These are phyloP conservation scores for Peronospora destructor DNA, from an alignment of 352 stramenopile species.

Conservation along the genomic window DNA sequence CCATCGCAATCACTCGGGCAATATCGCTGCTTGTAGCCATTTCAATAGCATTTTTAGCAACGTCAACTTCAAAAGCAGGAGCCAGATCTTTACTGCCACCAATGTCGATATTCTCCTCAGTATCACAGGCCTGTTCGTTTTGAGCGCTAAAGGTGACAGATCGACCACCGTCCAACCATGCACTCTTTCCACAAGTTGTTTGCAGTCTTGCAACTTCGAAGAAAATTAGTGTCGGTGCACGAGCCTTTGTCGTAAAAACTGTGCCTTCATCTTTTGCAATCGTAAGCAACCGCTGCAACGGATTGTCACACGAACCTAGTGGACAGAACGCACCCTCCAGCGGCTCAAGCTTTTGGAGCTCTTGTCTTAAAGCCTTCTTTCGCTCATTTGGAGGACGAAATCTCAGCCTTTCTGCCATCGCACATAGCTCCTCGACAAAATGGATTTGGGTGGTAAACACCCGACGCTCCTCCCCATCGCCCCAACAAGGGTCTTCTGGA, in stretches of 20 bases:
- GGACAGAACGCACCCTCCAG: conserved; percentile 61
- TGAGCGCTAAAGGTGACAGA: conserved; percentile 36
- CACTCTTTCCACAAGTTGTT: conserved; percentile 31
- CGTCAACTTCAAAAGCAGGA: conserved; percentile 10
- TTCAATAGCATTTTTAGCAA: conserved; percentile 59
- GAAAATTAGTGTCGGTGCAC: conserved; percentile 74
- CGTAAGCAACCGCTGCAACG: conserved; percentile 52
- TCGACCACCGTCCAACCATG: conserved; percentile 48
- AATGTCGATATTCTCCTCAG: conserved; percentile 15
- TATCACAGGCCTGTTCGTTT: conserved; percentile 21
- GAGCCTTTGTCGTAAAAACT: conserved; percentile 83
- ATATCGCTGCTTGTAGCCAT: conserved; percentile 70
- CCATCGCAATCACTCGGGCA: conserved; percentile 52
- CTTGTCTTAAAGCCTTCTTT: conserved; percentile 48
- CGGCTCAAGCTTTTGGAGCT: conserved; percentile 52
- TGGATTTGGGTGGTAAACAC: conserved; percentile 65
- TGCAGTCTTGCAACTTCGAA: conserved; percentile 71
- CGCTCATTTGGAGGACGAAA: conserved; percentile 47
- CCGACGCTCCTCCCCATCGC: conserved; percentile 27
- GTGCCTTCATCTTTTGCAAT: conserved; percentile 67
- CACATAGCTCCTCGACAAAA: conserved; percentile 69
- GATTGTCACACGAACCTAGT: conserved; percentile 56
- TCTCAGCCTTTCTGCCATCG: conserved; percentile 67
- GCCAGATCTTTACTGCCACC: conserved; percentile 14
- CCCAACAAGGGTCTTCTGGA: conserved; percentile 27